These are phyloP conservation scores for Fusarium sororula DNA, from an alignment of 2,329 filamentous ascomycete genomes.

Conservation along the genomic window DNA sequence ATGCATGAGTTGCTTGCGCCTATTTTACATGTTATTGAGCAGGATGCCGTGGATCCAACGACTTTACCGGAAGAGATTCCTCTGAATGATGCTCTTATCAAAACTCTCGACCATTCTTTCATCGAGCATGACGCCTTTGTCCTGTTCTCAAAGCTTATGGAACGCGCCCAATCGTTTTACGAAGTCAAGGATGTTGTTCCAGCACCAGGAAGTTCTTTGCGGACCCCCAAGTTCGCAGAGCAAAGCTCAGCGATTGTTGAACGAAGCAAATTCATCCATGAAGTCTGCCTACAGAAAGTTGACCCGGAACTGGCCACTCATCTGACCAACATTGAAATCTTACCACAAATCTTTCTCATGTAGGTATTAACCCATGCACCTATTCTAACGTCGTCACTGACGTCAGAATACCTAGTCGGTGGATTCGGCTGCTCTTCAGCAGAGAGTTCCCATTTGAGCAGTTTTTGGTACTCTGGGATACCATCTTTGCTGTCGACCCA, in stretches of 20 bases:
- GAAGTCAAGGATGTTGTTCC: slow-evolving; percentile 61
- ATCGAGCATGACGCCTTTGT: slow-evolving; percentile 92
- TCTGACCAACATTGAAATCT: slow-evolving; percentile 82
- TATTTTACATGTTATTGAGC: slow-evolving; percentile 83
- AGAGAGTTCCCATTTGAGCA: slow-evolving; percentile 92
- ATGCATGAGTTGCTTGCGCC: slow-evolving; percentile 98
- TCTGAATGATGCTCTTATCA: slow-evolving; percentile 64
- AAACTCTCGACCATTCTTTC: slow-evolving; percentile 75
- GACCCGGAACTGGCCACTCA: slow-evolving; percentile 87
- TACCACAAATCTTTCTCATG: slow-evolving; percentile 98
- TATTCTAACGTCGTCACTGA: neutral
- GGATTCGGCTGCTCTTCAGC: slow-evolving; percentile 92
- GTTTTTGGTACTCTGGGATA: slow-evolving; percentile 87
- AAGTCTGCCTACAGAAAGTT: slow-evolving; percentile 77
- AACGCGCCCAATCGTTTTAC: slow-evolving; percentile 86
- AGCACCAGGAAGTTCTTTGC: slow-evolving; percentile 22
- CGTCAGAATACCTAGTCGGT: slow-evolving; percentile 68
- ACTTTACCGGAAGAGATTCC: slow-evolving; percentile 46
- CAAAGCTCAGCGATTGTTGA: slow-evolving; percentile 74
- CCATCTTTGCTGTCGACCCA: slow-evolving; percentile 86
- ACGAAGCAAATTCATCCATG: slow-evolving; percentile 87
- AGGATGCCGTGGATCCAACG: slow-evolving; percentile 75
- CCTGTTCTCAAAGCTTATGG: slow-evolving; percentile 88
- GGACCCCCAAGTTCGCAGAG: slow-evolving; percentile 38
- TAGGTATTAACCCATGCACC: slow-evolving; percentile 52